A percentile compares a stretch with the other conserved stretches of the same genome.
Conservation (phyloP, 257 asterid genomes). For the Solanum corneliomulleri region DNA sequence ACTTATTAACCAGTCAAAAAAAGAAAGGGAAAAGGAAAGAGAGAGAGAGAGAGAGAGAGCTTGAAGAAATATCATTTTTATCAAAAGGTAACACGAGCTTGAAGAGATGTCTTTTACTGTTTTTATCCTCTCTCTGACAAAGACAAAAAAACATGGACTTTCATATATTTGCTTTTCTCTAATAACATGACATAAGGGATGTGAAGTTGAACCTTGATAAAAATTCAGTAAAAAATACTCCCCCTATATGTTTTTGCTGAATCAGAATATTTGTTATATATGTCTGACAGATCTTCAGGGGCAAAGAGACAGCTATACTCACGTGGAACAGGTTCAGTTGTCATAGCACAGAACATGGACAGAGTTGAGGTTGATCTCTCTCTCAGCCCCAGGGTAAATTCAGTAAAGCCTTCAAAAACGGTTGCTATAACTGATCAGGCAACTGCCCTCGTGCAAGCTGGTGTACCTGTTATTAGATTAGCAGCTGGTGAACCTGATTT, state of each 20-base stretch:
- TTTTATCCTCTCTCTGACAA: neutral
- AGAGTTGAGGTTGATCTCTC: conserved; percentile 55
- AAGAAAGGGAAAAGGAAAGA: neutral
- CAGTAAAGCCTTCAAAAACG: conserved; percentile 87
- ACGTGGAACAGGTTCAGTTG: conserved; percentile 20
- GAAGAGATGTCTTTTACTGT: neutral
- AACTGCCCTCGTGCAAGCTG: conserved; percentile 82
- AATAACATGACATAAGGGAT: neutral
- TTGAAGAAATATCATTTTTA: neutral
- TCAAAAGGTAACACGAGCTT: neutral
- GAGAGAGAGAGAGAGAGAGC: neutral
- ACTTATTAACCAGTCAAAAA: neutral
- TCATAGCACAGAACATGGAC: conserved; percentile 23
- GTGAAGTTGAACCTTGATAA: neutral
- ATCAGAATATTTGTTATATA: neutral
- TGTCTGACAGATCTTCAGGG: conserved; percentile 20
- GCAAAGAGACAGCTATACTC: conserved; percentile 14
- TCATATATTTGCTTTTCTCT: neutral
- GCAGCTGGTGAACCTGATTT: conserved; percentile 99
- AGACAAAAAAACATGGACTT: neutral
- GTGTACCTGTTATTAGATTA: conserved; percentile 84
- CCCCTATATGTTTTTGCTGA: neutral
- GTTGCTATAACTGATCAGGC: conserved; percentile 94
- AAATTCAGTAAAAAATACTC: neutral
- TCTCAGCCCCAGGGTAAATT: conserved; percentile 79